phyloP scores from a whole-genome alignment of 2,329 filamentous ascomycete species.

The Sclerotiophoma versabilis region DNA sequence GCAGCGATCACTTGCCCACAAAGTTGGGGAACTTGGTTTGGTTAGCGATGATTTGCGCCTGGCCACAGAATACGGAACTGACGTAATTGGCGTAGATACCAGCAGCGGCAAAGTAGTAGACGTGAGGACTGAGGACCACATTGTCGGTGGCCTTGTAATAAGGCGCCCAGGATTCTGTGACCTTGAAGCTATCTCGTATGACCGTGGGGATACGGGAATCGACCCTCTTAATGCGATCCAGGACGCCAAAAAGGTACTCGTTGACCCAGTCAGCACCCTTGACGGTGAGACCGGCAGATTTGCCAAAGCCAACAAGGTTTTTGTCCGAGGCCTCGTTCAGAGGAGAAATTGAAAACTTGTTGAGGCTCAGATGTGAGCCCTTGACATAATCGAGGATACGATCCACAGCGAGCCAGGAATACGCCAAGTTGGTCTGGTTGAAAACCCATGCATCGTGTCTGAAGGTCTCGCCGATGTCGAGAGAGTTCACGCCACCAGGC shows the following conservation, averaged over 20 bases:
- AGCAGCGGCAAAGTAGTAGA: constrained; percentile 22
- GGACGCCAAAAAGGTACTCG: constrained; percentile 33
- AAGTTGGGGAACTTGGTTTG: constrained; percentile 14
- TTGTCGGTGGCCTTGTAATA: constrained; percentile 5
- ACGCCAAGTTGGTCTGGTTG: constrained; percentile 43
- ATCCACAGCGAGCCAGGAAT: constrained; percentile 41
- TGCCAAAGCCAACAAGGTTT: constrained; percentile 39
- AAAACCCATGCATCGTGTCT: constrained; percentile 45
- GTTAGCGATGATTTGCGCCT: neutral
- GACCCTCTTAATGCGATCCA: neutral
- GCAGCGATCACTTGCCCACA: constrained; percentile 5
- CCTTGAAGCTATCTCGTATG: constrained; percentile 18
- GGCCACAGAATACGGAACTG: neutral
- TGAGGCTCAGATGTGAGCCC: constrained; percentile 5
- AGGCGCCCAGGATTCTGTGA: constrained; percentile 22
- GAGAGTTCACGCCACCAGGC: constrained; percentile 39
- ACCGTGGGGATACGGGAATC: constrained; percentile 13
- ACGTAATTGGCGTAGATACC: constrained; percentile 9
- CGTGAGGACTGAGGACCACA: constrained; percentile 22
- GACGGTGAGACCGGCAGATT: constrained; percentile 35
- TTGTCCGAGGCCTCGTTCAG: constrained; percentile 49
- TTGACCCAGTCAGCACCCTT: constrained; percentile 38
- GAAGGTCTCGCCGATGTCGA: constrained; percentile 10
- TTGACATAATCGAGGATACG: constrained; percentile 41
- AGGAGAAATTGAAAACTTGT: constrained; percentile 44